Conservation (phyloP, 2,329 filamentous ascomycete genomes). For the Alternaria rosae region DNA sequence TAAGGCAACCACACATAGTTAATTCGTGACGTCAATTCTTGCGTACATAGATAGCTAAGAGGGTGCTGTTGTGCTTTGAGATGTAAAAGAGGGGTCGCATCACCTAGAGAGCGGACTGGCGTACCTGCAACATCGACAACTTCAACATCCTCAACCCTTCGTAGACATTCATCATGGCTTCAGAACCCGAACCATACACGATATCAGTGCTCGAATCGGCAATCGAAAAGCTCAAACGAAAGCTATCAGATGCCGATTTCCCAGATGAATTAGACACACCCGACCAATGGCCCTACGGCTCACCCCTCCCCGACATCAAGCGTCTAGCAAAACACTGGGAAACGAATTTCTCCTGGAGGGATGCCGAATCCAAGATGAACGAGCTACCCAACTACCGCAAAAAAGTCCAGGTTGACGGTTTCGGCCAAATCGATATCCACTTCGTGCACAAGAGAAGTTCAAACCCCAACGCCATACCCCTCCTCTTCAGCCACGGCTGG, state of each 20-base stretch:
- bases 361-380: slow-evolving; percentile 66
- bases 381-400: slow-evolving; percentile 66
- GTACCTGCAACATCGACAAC: background rate
- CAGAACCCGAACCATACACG: slow-evolving; percentile 31
- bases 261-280: slow-evolving; percentile 61
- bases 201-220: slow-evolving; percentile 51
- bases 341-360: slow-evolving; percentile 66
- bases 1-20: background rate
- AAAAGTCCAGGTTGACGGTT: slow-evolving; percentile 63
- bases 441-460: slow-evolving; percentile 67
- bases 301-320: slow-evolving; percentile 67
- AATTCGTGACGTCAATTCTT: background rate
- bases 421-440: slow-evolving; percentile 67
- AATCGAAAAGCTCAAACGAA: slow-evolving; percentile 63
- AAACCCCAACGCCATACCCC: slow-evolving; percentile 63
- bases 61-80: background rate
- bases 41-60: background rate
- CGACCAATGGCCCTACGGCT: slow-evolving; percentile 65
- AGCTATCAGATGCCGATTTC: slow-evolving; percentile 62
- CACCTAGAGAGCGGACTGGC: background rate
- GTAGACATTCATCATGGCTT: slow-evolving; percentile 6
- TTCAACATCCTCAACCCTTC: background rate
- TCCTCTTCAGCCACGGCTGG: slow-evolving; percentile 75
- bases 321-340: slow-evolving; percentile 66
- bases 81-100: background rate